A percentile compares a stretch with the other conserved stretches of the same genome.
Evolutionary conservation across 2,329 filamentous ascomycete species (phyloP).

Genomic region (Aspergillus quadrilineatus): DNA sequence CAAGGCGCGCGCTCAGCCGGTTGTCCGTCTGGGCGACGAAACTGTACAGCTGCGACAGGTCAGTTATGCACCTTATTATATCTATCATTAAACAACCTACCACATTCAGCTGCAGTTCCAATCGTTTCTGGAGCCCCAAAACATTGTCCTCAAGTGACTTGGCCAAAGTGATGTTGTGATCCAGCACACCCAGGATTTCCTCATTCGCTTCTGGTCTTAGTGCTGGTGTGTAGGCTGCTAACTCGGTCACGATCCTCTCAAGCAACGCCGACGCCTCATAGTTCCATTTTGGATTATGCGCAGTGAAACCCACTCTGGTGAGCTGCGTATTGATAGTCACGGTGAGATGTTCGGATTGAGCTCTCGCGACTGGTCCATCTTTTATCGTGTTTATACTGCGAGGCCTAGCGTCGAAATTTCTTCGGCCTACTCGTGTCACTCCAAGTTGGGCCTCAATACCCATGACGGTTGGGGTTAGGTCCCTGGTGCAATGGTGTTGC

Average conservation of each 20-base stretch:
- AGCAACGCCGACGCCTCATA: not conserved
- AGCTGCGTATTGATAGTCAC: not conserved
- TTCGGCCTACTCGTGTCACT: not conserved
- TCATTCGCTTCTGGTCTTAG: not conserved
- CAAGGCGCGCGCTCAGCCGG: conserved; percentile 1
- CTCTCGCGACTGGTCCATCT: not conserved
- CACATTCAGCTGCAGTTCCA: conserved; percentile 5
- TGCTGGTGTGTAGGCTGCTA: not conserved
- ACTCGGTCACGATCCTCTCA: not conserved
- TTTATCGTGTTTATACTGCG: not conserved
- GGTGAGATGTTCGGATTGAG: not conserved
- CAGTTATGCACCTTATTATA: not conserved
- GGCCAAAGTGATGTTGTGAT: conserved; percentile 1
- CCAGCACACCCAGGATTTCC: not conserved
- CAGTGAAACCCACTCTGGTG: not conserved
- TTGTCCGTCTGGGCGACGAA: conserved; percentile 5
- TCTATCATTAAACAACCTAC: not conserved
- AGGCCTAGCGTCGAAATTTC: not conserved
- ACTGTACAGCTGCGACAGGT: not conserved
- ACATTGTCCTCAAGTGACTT: conserved; percentile 3
- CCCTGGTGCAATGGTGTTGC: not conserved
- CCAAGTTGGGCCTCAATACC: conserved; percentile 2
- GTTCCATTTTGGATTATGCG: not conserved
- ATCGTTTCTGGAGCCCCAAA: not conserved
- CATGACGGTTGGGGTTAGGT: not conserved